Evolutionary conservation across 2,329 filamentous ascomycete species (phyloP).

Genomic region (Aspergillus eucalypticola): DNA sequence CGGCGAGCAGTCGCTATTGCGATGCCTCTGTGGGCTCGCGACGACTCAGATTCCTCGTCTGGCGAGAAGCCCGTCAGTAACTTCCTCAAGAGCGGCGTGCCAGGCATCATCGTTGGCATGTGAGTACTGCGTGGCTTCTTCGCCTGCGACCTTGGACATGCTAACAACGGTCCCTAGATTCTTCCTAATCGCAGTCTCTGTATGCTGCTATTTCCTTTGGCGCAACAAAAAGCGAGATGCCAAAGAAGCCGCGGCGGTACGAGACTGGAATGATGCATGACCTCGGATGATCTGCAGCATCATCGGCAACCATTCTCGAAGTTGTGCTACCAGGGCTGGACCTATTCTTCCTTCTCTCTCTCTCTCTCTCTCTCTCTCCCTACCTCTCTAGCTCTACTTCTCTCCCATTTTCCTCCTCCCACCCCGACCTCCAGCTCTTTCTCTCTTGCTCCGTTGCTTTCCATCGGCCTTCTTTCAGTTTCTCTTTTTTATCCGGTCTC

Average conservation of each 20-base stretch:
- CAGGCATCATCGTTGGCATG: constrained; percentile 20
- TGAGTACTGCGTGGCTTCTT: constrained; percentile 6
- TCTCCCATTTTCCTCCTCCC: too few species aligned
- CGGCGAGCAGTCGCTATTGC: background rate
- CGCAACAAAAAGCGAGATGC: constrained; percentile 21
- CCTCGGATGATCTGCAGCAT: background rate
- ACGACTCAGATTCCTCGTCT: background rate
- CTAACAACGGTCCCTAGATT: constrained; percentile 7
- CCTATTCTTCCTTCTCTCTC: background rate
- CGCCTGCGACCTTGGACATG: background rate
- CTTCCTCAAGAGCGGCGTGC: constrained; percentile 21
- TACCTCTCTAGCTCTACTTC: background rate
- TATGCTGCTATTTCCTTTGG: constrained; percentile 18
- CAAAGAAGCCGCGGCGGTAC: constrained; percentile 12
- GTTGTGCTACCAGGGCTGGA: background rate
- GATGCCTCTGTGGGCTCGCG: constrained; percentile 1
- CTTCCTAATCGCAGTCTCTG: constrained; percentile 12
- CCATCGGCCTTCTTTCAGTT: too few species aligned
- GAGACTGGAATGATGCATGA: constrained; percentile 16
- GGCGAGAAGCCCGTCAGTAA: constrained; percentile 20
- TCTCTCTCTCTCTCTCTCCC: background rate
- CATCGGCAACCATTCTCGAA: background rate
- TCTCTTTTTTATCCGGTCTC: too few species aligned
- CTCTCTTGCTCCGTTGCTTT: too few species aligned
- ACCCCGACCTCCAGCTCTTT: too few species aligned